phyloP scores from a whole-genome alignment of 2,329 filamentous ascomycete genomes.

The Cytospora piceae region DNA sequence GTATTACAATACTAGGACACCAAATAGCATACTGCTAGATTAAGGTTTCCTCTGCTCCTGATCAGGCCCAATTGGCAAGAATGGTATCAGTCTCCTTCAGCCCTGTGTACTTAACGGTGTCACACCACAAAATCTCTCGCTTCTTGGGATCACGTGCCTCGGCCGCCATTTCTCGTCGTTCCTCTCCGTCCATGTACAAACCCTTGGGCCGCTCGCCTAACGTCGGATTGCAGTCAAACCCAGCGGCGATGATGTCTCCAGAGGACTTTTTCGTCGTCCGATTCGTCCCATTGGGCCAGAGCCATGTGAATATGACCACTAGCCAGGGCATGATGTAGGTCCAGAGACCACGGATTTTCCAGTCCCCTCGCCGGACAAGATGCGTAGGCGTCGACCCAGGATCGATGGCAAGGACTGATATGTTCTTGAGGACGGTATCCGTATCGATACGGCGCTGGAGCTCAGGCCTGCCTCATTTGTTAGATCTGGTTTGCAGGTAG shows the following conservation, averaged over 20 bases:
- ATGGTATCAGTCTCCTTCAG: too few species aligned
- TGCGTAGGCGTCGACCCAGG: slow-evolving; percentile 32
- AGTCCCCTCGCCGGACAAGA: too few species aligned
- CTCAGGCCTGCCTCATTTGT: slow-evolving; percentile 29
- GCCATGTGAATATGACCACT: not conserved
- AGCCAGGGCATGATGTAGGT: not conserved
- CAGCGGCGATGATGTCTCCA: not conserved
- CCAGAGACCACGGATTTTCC: slow-evolving; percentile 35
- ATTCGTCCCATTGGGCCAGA: not conserved
- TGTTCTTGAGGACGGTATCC: slow-evolving; percentile 33
- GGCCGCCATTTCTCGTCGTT: not conserved
- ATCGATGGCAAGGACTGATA: not conserved
- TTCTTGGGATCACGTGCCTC: too few species aligned
- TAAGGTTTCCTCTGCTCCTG: too few species aligned
- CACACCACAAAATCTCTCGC: too few species aligned
- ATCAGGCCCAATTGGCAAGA: too few species aligned
- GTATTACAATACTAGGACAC: too few species aligned
- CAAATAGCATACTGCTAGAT: too few species aligned
- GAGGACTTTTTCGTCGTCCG: not conserved
- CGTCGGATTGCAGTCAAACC: not conserved
- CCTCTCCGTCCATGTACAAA: too few species aligned
- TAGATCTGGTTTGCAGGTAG: too few species aligned
- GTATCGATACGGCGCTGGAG: slow-evolving; percentile 36
- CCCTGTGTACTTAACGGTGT: too few species aligned
- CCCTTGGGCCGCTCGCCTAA: too few species aligned